A percentile compares a stretch with the other conserved stretches of the same genome.
phyloP scores from a whole-genome alignment of 805 yeast genomes.

The Kluyveromyces wickerhamii region DNA sequence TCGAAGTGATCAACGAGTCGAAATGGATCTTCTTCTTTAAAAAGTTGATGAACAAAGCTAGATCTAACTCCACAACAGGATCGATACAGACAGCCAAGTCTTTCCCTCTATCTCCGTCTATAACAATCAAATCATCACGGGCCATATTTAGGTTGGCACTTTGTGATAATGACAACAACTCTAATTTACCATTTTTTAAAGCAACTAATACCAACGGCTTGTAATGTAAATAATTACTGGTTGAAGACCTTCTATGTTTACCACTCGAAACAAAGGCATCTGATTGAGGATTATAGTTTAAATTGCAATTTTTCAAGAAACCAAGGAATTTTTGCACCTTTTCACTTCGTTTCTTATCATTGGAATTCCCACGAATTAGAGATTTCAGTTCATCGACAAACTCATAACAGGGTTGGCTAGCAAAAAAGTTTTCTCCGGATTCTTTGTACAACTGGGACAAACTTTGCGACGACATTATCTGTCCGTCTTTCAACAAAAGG shows the following conservation, averaged over 20 bases:
- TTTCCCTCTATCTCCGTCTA: slow-evolving; percentile 80
- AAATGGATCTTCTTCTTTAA: slow-evolving; percentile 63
- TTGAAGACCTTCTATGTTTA: slow-evolving; percentile 13
- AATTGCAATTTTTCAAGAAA: slow-evolving; percentile 37
- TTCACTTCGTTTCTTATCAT: slow-evolving; percentile 8
- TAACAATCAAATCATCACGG: slow-evolving; percentile 60
- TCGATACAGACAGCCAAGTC: slow-evolving; percentile 68
- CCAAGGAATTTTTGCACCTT: slow-evolving; percentile 27
- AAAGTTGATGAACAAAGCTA: slow-evolving; percentile 66
- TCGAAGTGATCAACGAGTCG: slow-evolving; percentile 28
- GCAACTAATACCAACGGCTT: slow-evolving; percentile 39
- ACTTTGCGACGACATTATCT: slow-evolving; percentile 52
- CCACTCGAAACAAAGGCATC: slow-evolving; percentile 27
- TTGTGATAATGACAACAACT: slow-evolving; percentile 58
- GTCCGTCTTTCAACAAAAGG: slow-evolving; percentile 41
- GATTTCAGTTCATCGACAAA: slow-evolving; percentile 33
- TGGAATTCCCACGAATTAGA: slow-evolving; percentile 13
- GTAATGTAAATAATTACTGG: slow-evolving; percentile 26
- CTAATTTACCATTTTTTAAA: slow-evolving; percentile 59
- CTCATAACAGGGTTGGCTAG: slow-evolving; percentile 34
- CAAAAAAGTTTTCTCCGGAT: slow-evolving; percentile 48
- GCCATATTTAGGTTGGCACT: slow-evolving; percentile 52
- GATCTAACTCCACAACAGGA: slow-evolving; percentile 51
- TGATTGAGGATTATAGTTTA: slow-evolving; percentile 35
- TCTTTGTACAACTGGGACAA: slow-evolving; percentile 40